Conservation (phyloP, 78 protist species). For the Blattamonas nauphoetae region DNA sequence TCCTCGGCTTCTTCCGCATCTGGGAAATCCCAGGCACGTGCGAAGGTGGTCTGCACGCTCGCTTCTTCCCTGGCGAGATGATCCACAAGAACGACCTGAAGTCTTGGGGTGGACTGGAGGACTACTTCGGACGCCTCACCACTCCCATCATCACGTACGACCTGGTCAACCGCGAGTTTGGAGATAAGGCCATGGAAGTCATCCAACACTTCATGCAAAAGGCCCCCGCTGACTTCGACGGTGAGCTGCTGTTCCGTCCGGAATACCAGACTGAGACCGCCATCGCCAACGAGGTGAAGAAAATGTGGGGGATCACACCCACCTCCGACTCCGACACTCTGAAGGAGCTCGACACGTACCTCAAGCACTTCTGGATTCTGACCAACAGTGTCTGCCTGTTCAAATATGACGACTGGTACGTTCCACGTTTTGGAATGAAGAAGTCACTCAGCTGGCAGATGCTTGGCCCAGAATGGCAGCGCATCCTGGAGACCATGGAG, state of each 20-base stretch:
- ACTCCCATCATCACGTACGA: constrained; percentile 11
- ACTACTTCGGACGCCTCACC: constrained; percentile 4
- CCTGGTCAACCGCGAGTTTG: neutral
- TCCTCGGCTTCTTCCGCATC: constrained; percentile 78
- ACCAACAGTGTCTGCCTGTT: neutral
- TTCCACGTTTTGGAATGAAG: constrained; percentile 3
- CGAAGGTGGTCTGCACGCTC: constrained; percentile 50
- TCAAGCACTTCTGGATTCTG: neutral
- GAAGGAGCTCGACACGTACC: neutral
- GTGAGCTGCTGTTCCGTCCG: constrained; percentile 3
- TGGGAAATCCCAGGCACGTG: constrained; percentile 59
- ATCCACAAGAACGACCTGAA: neutral
- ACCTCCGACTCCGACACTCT: neutral
- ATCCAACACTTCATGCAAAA: neutral
- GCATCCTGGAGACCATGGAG: neutral
- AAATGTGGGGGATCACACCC: neutral
- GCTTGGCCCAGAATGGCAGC: neutral
- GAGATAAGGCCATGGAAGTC: neutral
- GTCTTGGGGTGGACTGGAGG: constrained; percentile 1
- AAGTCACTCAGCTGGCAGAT: neutral
- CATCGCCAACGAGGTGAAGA: neutral
- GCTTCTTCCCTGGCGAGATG: constrained; percentile 14
- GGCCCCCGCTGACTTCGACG: neutral
- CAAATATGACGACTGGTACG: neutral
- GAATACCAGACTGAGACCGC: neutral